phyloP scores from a whole-genome alignment of 2,329 filamentous ascomycete genomes.

The Exserohilum turcica region DNA sequence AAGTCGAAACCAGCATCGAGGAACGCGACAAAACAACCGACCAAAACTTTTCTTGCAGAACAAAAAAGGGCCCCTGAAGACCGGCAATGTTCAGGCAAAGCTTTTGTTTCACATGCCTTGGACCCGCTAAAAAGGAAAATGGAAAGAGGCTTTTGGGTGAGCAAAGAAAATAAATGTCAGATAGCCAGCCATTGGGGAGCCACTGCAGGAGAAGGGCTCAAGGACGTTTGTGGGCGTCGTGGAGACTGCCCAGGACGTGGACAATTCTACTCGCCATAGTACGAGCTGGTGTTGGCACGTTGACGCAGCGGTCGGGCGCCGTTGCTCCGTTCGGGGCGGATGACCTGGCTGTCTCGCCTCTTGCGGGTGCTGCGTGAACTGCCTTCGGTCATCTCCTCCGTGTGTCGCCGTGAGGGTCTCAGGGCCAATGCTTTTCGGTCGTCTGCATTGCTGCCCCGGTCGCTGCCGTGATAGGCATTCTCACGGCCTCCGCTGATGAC shows the following conservation, averaged over 20 bases:
- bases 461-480: slow-evolving; percentile 22
- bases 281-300: slow-evolving; percentile 15
- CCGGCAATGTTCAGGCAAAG: slow-evolving; percentile 18
- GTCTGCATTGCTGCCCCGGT: slow-evolving; percentile 32
- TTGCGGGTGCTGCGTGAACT: slow-evolving; percentile 35
- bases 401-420: slow-evolving; percentile 31
- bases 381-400: slow-evolving; percentile 37
- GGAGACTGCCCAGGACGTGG: neutral
- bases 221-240: neutral
- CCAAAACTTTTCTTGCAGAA: slow-evolving; percentile 26
- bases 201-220: slow-evolving; percentile 1
- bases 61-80: slow-evolving; percentile 3
- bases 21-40: slow-evolving; percentile 17
- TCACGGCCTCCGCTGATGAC: slow-evolving; percentile 37
- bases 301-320: slow-evolving; percentile 31
- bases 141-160: slow-evolving; percentile 8
- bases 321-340: slow-evolving; percentile 23
- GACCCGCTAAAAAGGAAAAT: slow-evolving; percentile 6
- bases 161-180: neutral
- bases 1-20: slow-evolving; percentile 29
- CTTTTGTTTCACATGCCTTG: slow-evolving; percentile 21
- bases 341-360: slow-evolving; percentile 28
- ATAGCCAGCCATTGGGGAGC: slow-evolving; percentile 17
- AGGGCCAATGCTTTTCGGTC: slow-evolving; percentile 26
- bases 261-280: slow-evolving; percentile 24